Base-by-base conservation (phyloP, 495 filamentous ascomycete species). In the Tirmania nivea region DNA sequence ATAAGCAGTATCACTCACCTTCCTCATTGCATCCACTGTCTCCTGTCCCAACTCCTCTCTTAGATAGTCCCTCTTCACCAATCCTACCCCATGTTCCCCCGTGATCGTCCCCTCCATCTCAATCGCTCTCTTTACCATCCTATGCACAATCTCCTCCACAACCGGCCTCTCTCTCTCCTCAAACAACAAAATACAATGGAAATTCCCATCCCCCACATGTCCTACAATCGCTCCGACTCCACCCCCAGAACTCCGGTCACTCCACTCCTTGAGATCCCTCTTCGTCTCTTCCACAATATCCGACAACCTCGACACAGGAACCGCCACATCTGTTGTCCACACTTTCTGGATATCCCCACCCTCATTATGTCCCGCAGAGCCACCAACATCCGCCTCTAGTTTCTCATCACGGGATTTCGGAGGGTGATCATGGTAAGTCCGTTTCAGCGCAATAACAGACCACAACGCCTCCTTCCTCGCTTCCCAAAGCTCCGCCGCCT, bases 281-380 rank as follows among this genome's bases (percentile, higher is more conserved):
- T 87, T 85, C 3, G 84, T 86, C 68, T 79, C 72, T 59, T 86
- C 84, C 51, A 89, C 84, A 51, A 87, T 81, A 56, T 81, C 73
- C 16, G 84, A 75, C 55, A 89, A 63, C 52, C 73, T 69, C 53
- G 74, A 79, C 65, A 88, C 80, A 7, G 84, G 84, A 25, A 89
- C 84, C 1, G 84, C 84, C 1, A 89, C 84, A 55, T 89, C 84
- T 4, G 81, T 84, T 1, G 84, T 87, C 84, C 84, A 89, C 9
- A 88, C 78, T 54, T 74, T 78, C 58, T 84, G n/a, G 3, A 6
- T 25, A 50, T 50, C 48, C 2, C 1, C 25, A 31, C 25, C 25
- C 25, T 31, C 25, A 31, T 31, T 31, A 31, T 31, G 25, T 31
- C 25, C 25, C 25, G 25, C 25, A 7, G 25, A 31, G 4, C 25